Evolutionary conservation across 192 early-diverging fungal genomes (phyloP), one percentile per base, ranked within the genome.

Genomic region (Allomyces arbusculus): DNA sequence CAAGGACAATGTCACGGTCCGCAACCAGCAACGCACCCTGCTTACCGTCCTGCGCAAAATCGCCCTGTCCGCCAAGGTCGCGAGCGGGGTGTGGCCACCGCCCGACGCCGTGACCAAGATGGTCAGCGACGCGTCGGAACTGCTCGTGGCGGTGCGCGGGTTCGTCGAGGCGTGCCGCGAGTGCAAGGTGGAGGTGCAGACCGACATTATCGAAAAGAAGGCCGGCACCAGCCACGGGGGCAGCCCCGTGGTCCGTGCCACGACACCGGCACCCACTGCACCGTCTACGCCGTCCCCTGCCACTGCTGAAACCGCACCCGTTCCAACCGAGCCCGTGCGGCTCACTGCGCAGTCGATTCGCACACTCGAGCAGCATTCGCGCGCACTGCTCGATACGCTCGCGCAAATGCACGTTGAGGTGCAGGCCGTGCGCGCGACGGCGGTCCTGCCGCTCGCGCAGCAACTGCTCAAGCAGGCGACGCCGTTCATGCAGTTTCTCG

Each of bases 61-160:
- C 65, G 79, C 87, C 14, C 73, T 96, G 22, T 84, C 89, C 10
- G 84, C 89, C 58, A 91, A 88, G 69, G 81, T 85, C 58, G 90
- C 87, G 0, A 75, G 87, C 19, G 86, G 86, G 16, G 81, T 94
- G 50, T 94, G 91, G 91, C 91, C 91, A 28, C 87, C 90, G 7
- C 87, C 89, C 8, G 89, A 92, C 68, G 82, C 90, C 9, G 78
- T 84, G 24, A 67, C 73, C 22, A 87, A 86, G 16, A 87, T 95
- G 76, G 79, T 86, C 23, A 70, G 75, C 9, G 85, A 88, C 62
- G 80, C 85, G 4, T 80, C 81, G 61, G 91, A 92, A 58, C 82
- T 94, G 23, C 74, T 92, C 24, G 72, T 81, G 19, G 75, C 86
- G 10, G 87, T 94, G 10, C 82, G 83, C 40, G 75, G 82, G 25